Conservation (phyloP, 177 flowering plant genomes). For the Vitis hybrid region DNA sequence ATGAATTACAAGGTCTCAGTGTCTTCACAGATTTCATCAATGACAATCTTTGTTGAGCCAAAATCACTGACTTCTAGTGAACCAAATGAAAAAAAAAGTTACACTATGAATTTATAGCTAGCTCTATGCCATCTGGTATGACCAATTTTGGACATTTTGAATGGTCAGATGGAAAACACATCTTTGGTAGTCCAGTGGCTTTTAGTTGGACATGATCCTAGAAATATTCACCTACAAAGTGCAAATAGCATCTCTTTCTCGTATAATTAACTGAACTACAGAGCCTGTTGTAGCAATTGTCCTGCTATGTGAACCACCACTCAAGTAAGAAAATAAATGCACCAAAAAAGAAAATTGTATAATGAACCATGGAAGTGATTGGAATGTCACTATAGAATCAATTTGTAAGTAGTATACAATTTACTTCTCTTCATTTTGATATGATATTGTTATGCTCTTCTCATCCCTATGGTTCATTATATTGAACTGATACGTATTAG, state of each 20-base stretch:
- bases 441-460: too few species aligned
- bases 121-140: constrained; percentile 54
- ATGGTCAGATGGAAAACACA: constrained; percentile 81
- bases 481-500: too few species aligned
- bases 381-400: neutral
- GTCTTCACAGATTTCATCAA: constrained; percentile 25
- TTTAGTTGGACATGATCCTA: too few species aligned
- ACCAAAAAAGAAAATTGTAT: constrained; percentile 1
- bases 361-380: neutral
- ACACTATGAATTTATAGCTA: constrained; percentile 49
- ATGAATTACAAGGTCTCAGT: constrained; percentile 43
- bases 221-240: too few species aligned
- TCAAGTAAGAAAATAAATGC: too few species aligned
- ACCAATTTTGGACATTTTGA: constrained; percentile 50
- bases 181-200: constrained; percentile 59
- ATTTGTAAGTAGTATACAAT: too few species aligned
- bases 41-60: constrained; percentile 60
- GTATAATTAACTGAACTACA: too few species aligned
- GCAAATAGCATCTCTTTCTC: too few species aligned
- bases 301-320: too few species aligned
- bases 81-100: constrained; percentile 38
- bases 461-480: too few species aligned
- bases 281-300: too few species aligned
- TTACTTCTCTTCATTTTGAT: too few species aligned
- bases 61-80: constrained; percentile 39